These are phyloP conservation scores for Naumovozyma castellii DNA, from an alignment of 805 yeast species.

Conservation along the genomic window DNA sequence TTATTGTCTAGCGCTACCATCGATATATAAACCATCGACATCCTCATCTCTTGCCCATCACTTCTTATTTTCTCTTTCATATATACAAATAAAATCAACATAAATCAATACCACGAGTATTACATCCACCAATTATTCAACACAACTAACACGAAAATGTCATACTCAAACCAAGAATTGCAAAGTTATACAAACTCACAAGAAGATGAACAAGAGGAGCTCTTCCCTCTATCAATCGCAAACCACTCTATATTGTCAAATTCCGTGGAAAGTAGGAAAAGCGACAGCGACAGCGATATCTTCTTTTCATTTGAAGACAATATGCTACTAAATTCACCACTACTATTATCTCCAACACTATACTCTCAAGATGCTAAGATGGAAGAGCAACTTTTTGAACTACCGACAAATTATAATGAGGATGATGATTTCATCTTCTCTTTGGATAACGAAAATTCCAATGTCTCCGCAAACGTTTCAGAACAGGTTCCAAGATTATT, in stretches of 20 bases:
- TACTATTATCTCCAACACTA: not conserved
- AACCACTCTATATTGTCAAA: slow-evolving; percentile 6
- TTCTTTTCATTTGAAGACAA: slow-evolving; percentile 6
- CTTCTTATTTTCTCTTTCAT: too few relatives aligned
- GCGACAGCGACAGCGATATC: not conserved
- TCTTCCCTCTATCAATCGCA: slow-evolving; percentile 8
- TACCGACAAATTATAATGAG: not conserved
- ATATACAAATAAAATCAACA: too few relatives aligned
- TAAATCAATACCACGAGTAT: too few relatives aligned
- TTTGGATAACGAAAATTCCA: slow-evolving; percentile 4
- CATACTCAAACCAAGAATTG: not conserved
- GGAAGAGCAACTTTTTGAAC: not conserved
- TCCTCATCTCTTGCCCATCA: too few relatives aligned
- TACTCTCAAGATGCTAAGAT: not conserved
- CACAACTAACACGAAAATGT: not conserved
- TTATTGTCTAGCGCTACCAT: too few relatives aligned
- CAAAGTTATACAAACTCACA: too few relatives aligned
- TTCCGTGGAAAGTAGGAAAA: slow-evolving; percentile 1
- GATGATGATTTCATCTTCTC: slow-evolving; percentile 6
- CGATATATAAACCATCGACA: too few relatives aligned
- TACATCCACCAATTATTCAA: slow-evolving; percentile 1
- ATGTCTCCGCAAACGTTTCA: not conserved
- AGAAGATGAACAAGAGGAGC: slow-evolving; percentile 5
- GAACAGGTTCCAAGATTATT: slow-evolving; percentile 1
- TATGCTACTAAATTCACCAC: slow-evolving; percentile 3